Evolutionary conservation across 2,329 filamentous ascomycete genomes (phyloP).

Genomic region (Venturia effusa): DNA sequence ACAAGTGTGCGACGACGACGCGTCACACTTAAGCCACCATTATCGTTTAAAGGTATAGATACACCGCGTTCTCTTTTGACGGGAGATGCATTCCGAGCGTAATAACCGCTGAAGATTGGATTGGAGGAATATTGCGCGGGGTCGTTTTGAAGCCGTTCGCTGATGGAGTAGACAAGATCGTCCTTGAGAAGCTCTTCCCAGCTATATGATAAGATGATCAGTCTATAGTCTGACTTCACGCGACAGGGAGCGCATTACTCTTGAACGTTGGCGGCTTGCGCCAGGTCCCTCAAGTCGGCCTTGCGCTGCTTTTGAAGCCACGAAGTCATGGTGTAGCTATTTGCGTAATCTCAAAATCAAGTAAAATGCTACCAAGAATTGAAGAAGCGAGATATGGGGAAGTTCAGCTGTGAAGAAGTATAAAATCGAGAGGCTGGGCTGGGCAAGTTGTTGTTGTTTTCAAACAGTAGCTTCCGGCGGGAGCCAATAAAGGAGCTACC

Average conservation of each 20-base stretch:
- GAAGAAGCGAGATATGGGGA: not conserved
- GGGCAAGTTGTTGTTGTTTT: not conserved
- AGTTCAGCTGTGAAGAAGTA: not conserved
- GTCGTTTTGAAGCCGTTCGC: slow-evolving; percentile 62
- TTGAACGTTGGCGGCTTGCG: slow-evolving; percentile 55
- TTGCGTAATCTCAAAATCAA: not conserved
- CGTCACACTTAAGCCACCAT: slow-evolving; percentile 6
- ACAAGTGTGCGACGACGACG: slow-evolving; percentile 10
- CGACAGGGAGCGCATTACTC: slow-evolving; percentile 5
- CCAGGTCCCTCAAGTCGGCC: slow-evolving; percentile 64
- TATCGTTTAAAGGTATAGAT: slow-evolving; percentile 20
- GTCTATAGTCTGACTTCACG: slow-evolving; percentile 13
- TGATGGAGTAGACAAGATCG: slow-evolving; percentile 66
- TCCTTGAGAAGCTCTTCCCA: slow-evolving; percentile 63
- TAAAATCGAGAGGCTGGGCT: not conserved
- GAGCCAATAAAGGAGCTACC: too few relatives aligned
- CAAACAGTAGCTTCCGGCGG: not conserved
- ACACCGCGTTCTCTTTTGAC: slow-evolving; percentile 36
- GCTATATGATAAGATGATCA: slow-evolving; percentile 31
- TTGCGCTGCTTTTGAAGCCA: slow-evolving; percentile 80
- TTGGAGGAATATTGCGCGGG: slow-evolving; percentile 52
- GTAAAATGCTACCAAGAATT: not conserved
- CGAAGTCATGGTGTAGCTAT: slow-evolving; percentile 45
- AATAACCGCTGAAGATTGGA: slow-evolving; percentile 62
- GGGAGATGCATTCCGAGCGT: slow-evolving; percentile 52